These are phyloP conservation scores for Diaporthe amygdali DNA, from an alignment of 2,329 filamentous ascomycete species.

Conservation along the genomic window DNA sequence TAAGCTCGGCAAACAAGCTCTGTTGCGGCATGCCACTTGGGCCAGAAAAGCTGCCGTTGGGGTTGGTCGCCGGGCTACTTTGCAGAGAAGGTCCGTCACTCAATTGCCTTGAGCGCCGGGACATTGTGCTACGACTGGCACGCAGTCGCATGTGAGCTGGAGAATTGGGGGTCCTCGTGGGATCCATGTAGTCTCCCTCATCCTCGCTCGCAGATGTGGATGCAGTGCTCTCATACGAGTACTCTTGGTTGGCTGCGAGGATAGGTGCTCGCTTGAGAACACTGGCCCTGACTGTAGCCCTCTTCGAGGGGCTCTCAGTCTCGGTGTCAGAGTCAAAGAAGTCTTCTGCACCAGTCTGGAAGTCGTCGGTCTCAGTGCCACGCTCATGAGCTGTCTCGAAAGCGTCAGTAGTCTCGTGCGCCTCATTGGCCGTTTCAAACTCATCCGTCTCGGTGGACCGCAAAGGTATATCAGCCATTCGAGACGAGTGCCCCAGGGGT, in stretches of 20 bases:
- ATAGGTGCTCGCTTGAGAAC: slow-evolving; percentile 46
- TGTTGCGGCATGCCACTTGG: slow-evolving; percentile 62
- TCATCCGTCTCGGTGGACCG: slow-evolving; percentile 58
- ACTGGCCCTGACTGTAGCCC: slow-evolving; percentile 34
- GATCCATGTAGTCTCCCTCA: slow-evolving; percentile 57
- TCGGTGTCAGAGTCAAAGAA: slow-evolving; percentile 80
- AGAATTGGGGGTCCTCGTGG: slow-evolving; percentile 66
- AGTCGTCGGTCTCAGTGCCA: slow-evolving; percentile 88
- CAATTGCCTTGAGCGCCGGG: slow-evolving; percentile 63
- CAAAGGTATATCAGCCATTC: slow-evolving; percentile 22
- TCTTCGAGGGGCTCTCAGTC: slow-evolving; percentile 70
- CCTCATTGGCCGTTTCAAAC: slow-evolving; percentile 85
- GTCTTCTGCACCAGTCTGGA: slow-evolving; percentile 91
- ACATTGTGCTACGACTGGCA: slow-evolving; percentile 66
- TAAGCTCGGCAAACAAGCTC: slow-evolving; percentile 90
- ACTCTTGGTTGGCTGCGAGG: slow-evolving; percentile 50
- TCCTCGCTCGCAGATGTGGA: slow-evolving; percentile 85
- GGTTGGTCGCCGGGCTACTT: slow-evolving; percentile 65
- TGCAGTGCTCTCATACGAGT: slow-evolving; percentile 84
- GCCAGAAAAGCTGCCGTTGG: slow-evolving; percentile 51
- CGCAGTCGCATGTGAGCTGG: slow-evolving; percentile 73
- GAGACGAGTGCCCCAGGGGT: slow-evolving; percentile 15
- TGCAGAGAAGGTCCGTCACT: slow-evolving; percentile 64
- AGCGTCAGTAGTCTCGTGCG: slow-evolving; percentile 74
- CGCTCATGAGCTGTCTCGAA: slow-evolving; percentile 78